Evolutionary conservation across 2,329 filamentous ascomycete species (phyloP), one percentile per base, ranked within the genome.

Genomic region (Penicillium sp.): DNA sequence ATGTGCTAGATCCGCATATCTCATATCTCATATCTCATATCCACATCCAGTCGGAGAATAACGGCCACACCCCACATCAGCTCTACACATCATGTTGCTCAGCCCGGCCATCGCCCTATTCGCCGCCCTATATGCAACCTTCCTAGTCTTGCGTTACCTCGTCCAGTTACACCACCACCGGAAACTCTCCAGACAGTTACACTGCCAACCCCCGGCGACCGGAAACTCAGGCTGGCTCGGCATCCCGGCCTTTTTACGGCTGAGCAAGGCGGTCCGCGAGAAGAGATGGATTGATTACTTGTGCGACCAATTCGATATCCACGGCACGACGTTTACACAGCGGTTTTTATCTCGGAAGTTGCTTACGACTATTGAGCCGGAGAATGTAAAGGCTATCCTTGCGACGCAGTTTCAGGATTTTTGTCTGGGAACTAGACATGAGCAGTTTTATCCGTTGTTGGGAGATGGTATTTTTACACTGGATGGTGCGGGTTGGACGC

Each of bases 391-490:
- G 76, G 91, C 92, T 9, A 83, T 97, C 26, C 81, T 97, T 9
- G 91, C 92, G 0, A 91, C 89, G 0, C 91, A 96, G 72, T 97
- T 97, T 74, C 79, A 80, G 53, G 91, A 95, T 70, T 97, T 89
- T 69, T 90, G 91, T 66, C 92, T 97, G 74, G 92, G 93, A 6
- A 82, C 88, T 62, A 79, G 94, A 67, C 81, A 96, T 33, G 90
- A 91, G 26, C 87, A 93, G 79, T 75, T 76, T 60, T 70, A 70
- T 28, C 79, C 79, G 1, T 65, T 80, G 47, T 67, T 81, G 4
- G 79, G 78, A 0, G 75, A 78, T 78, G 82, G 83, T 7, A 88
- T 88, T 63, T 78, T 78, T 76, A 90, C 89, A 0, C 92, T 91
- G 0, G 93, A 97, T 75, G 90, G 90, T 2, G 81, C 87, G 5